Base-by-base conservation (phyloP, 805 yeast genomes). In the Wickerhamiella azymoides region DNA sequence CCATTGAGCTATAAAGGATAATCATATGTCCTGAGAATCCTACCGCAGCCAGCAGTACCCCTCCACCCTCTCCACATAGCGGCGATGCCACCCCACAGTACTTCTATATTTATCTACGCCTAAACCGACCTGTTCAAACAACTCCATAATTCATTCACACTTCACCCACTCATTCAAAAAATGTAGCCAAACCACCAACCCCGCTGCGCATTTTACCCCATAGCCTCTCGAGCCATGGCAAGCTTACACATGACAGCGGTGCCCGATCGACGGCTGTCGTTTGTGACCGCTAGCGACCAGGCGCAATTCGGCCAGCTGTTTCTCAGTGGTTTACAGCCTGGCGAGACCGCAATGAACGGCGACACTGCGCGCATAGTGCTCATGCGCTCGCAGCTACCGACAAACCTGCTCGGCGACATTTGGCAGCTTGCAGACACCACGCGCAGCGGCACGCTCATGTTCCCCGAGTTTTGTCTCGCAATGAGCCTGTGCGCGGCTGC, bases 381-480 rank as follows among this genome's bases (percentile, higher is more conserved):
- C 54, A 68, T 84, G 66, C 75, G 83, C 53, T 86, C 96, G 0
- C 84, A 84, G 6, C 68, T 89, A 45, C 68, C 76, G 36, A 85
- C 94, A 2, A 69, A 74, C 21, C 76, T 79, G 37, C 70, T 89
- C 54, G 89, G 89, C 2, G 84, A 77, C 54, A 81, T 89, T 50
- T 89, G 97, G 97, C 78, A 81, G 19, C 67, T 89, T 48, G 74
- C 94, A n/a, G 97, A 89, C 58, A 80, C 94, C 2, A 82, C 79
- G 54, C 80, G 77, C 56, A 79, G 92, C 7, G 97, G 97, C 1
- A 72, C 77, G 46, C 72, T 89, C 50, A 65, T 89, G 54, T 89
- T 88, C 59, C 97, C 97, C 2, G 96, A 89, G 62, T 89, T 89
- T 69, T 94, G 94, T 13, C 69, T 89, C 52, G 86, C 95, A 14